phyloP scores from a whole-genome alignment of 345 rosid genomes.

The Limnanthes douglasii region DNA sequence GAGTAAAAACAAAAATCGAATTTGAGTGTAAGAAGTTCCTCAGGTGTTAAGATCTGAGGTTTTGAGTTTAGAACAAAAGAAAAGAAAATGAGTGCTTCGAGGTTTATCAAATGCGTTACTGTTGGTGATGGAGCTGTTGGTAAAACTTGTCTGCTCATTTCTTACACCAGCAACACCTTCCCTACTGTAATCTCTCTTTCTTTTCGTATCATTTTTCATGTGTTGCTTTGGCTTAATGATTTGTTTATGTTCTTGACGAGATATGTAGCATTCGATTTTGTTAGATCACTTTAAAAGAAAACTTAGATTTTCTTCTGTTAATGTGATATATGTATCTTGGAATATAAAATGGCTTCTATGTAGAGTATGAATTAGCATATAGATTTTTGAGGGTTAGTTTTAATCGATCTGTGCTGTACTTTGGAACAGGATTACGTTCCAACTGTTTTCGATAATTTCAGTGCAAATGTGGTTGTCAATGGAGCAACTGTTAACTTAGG shows the following conservation, averaged over 20 bases:
- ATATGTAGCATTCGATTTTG: no score
- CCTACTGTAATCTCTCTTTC: conserved; percentile 36
- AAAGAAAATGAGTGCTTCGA: conserved; percentile 55
- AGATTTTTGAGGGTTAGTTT: background rate
- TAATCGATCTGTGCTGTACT: conserved; percentile 4
- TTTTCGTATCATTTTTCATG: conserved; percentile 1
- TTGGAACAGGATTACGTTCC: conserved; percentile 79
- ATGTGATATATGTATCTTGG: no score
- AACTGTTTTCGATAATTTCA: conserved; percentile 90
- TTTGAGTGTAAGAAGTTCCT: conserved; percentile 5
- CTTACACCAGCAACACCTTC: conserved; percentile 81
- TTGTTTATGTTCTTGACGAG: no score
- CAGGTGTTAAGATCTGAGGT: conserved; percentile 23
- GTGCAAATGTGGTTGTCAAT: conserved; percentile 89
- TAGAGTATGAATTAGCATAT: background rate
- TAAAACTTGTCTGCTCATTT: conserved; percentile 73
- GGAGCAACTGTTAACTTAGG: conserved; percentile 84
- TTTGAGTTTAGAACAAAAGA: background rate
- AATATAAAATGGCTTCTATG: background rate
- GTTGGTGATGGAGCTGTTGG: conserved; percentile 91
- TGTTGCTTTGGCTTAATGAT: background rate
- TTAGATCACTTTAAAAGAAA: no score
- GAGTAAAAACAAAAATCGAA: conserved; percentile 2
- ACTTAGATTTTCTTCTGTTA: no score
- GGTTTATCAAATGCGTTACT: conserved; percentile 81